Percentiles rank a stretch among this genome's conserved stretches.
These are phyloP conservation scores for Paracoccidioides brasiliensis DNA, from an alignment of 2,329 filamentous ascomycete species.

Conservation along the genomic window DNA sequence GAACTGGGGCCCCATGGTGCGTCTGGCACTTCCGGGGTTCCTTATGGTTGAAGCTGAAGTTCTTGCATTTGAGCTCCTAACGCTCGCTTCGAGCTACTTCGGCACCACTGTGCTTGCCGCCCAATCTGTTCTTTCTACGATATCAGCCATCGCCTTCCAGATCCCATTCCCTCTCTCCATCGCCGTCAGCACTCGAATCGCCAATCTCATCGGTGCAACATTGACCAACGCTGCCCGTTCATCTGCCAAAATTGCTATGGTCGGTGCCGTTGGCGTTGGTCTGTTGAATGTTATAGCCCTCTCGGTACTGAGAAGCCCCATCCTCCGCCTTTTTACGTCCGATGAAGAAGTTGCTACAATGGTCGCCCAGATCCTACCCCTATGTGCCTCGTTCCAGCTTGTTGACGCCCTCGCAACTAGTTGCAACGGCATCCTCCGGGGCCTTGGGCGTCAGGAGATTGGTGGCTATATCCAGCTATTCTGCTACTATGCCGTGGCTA, in stretches of 20 bases:
- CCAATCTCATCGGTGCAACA: conserved; percentile 81
- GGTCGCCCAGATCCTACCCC: conserved; percentile 57
- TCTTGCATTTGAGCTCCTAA: conserved; percentile 83
- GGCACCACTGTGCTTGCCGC: conserved; percentile 70
- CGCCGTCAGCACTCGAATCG: conserved; percentile 74
- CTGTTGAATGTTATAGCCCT: conserved; percentile 64
- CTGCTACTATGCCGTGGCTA: conserved; percentile 72
- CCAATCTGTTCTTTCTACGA: conserved; percentile 69
- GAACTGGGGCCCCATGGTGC: conserved; percentile 77
- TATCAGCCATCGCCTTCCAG: conserved; percentile 72
- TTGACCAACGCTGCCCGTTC: conserved; percentile 68
- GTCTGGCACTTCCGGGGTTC: conserved; percentile 74
- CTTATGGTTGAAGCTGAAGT: conserved; percentile 92
- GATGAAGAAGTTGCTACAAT: conserved; percentile 56
- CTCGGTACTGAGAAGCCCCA: conserved; percentile 52
- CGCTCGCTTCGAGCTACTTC: conserved; percentile 67
- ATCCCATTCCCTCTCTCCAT: conserved; percentile 87
- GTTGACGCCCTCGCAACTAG: conserved; percentile 70
- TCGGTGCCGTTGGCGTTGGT: conserved; percentile 56
- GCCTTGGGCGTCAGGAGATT: conserved; percentile 76
- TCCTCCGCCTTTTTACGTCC: conserved; percentile 67
- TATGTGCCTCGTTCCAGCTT: conserved; percentile 79
- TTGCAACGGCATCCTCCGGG: conserved; percentile 73
- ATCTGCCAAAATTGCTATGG: conserved; percentile 63
- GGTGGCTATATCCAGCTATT: conserved; percentile 81